phyloP scores from a whole-genome alignment of 495 filamentous ascomycete species.

The Daldinia concentrica region DNA sequence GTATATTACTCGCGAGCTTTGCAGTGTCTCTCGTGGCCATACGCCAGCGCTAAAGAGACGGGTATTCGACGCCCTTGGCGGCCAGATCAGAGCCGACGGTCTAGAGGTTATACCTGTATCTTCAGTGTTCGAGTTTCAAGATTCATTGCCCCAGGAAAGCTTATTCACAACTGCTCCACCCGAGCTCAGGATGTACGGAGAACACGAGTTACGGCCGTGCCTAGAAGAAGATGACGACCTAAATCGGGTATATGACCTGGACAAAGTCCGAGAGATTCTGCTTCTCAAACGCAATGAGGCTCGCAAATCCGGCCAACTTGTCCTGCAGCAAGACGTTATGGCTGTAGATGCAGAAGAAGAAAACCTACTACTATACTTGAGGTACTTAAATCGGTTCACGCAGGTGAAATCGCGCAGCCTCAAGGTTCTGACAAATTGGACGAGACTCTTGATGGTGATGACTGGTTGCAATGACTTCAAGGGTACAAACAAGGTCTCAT shows the following conservation, averaged over 20 bases:
- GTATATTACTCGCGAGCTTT: constrained; percentile 85
- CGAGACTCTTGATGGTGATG: constrained; percentile 80
- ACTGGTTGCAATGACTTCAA: constrained; percentile 80
- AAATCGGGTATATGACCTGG: constrained; percentile 64
- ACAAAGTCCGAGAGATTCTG: constrained; percentile 71
- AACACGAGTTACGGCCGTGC: constrained; percentile 70
- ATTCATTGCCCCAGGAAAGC: constrained; percentile 82
- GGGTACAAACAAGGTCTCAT: constrained; percentile 68
- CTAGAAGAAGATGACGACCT: constrained; percentile 60
- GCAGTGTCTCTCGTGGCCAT: constrained; percentile 72
- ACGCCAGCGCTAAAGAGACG: constrained; percentile 78
- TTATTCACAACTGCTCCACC: constrained; percentile 59
- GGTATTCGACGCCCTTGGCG: constrained; percentile 82
- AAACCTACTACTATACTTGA: constrained; percentile 62
- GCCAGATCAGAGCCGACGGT: constrained; percentile 70
- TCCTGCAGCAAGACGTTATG: constrained; percentile 65
- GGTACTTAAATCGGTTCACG: constrained; percentile 70
- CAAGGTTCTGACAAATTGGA: constrained; percentile 78
- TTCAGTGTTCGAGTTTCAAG: constrained; percentile 90
- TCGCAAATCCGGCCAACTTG: constrained; percentile 57
- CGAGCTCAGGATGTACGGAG: constrained; percentile 62
- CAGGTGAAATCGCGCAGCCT: constrained; percentile 67
- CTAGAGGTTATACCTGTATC: constrained; percentile 69
- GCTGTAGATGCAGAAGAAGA: constrained; percentile 67
- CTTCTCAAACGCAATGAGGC: constrained; percentile 65